A percentile compares a stretch with the other conserved stretches of the same genome.
Conservation (phyloP, 2,329 filamentous ascomycete species). For the Sporothrix protearum region DNA sequence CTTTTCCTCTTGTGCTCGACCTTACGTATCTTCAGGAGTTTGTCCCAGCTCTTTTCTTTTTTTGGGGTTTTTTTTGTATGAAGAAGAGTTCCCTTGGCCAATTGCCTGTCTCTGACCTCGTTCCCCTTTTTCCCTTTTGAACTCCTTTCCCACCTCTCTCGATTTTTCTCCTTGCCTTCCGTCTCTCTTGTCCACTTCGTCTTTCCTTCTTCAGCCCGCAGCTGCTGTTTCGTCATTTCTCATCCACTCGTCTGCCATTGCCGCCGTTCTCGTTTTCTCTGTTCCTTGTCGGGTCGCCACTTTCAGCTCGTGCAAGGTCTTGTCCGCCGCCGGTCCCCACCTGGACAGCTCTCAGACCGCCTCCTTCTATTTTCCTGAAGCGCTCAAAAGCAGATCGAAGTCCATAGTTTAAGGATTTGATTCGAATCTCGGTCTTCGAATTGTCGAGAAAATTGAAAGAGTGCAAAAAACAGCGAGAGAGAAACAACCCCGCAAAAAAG, state of each 20-base stretch:
- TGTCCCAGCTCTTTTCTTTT: constrained; percentile 7
- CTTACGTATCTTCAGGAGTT: neutral
- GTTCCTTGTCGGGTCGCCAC: constrained; percentile 4
- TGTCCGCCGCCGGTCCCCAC: neutral
- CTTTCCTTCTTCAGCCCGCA: neutral
- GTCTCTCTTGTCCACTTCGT: neutral
- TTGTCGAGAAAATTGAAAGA: neutral
- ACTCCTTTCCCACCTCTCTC: neutral
- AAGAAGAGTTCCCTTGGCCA: neutral
- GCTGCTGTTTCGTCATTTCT: neutral
- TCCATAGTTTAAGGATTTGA: neutral
- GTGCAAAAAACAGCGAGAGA: neutral
- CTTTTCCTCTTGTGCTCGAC: constrained; percentile 11
- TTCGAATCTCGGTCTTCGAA: neutral
- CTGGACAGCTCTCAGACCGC: neutral
- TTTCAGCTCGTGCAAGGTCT: constrained; percentile 12
- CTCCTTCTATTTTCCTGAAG: neutral
- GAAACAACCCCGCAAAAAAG: neutral
- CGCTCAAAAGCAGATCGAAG: neutral
- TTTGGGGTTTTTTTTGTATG: no score
- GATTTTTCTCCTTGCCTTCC: neutral
- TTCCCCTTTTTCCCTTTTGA: neutral
- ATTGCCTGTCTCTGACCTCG: constrained; percentile 4
- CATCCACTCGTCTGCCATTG: neutral
- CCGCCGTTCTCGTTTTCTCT: neutral